phyloP scores from a whole-genome alignment of 768 basidiomycete genomes.

The Termitomyces sp. region DNA sequence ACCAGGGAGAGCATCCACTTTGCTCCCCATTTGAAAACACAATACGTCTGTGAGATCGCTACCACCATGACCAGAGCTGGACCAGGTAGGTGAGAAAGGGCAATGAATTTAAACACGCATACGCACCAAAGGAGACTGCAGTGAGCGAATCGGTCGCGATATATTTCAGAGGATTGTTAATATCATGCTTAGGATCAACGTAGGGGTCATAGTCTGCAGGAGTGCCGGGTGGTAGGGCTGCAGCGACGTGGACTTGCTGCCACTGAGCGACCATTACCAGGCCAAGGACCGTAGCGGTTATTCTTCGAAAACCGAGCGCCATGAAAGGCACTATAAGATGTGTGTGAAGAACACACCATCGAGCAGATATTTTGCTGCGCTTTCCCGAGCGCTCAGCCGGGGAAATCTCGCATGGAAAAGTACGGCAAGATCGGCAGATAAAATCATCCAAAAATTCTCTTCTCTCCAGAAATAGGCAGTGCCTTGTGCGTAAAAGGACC shows the following conservation, averaged over 20 bases:
- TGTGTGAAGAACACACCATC: neutral
- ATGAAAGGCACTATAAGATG: neutral
- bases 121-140: conserved; percentile 23
- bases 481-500: too few relatives aligned
- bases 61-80: conserved; percentile 37
- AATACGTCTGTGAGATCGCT: conserved; percentile 41
- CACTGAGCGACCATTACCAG: neutral
- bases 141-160: conserved; percentile 53
- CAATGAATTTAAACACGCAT: neutral
- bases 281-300: neutral
- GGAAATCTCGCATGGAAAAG: neutral
- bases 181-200: conserved; percentile 47
- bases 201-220: conserved; percentile 31
- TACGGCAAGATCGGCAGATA: neutral
- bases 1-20: conserved; percentile 60
- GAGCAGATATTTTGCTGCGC: neutral
- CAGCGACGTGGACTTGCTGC: neutral
- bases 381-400: neutral
- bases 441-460: neutral
- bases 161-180: conserved; percentile 49
- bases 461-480: neutral
- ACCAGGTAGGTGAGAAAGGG: neutral
- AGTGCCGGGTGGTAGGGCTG: neutral
- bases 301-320: neutral
- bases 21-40: conserved; percentile 40